Base-by-base conservation (phyloP, 2,329 filamentous ascomycete species). In the Aschersonia sp. region DNA sequence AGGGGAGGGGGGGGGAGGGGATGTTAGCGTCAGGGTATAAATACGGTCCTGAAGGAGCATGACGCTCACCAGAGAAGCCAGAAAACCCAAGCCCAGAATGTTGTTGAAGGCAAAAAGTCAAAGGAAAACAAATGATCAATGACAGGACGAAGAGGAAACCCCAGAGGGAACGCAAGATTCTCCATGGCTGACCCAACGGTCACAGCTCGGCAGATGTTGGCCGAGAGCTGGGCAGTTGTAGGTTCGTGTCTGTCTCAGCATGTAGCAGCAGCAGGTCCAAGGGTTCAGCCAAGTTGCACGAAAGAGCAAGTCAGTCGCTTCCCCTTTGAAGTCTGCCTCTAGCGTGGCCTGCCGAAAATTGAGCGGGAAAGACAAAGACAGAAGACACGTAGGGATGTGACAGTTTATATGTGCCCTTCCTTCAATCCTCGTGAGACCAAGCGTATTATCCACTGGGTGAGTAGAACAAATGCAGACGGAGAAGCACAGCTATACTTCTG, bases 51-150 rank as follows among this genome's bases (percentile, higher is more conserved):
- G 30, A 37, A 30, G 29, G 7, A 37, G 14, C 2, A 41, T 9
- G 11, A n/a, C 42, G 58, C 69, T 65, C 67, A 76, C 73, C 72
- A 76, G 37, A 75, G 56, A 32, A 63, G 50, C 53, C 60, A 60
- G 50, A 71, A 71, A 5, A 63, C 54, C 50, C 59, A 67, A 49
- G 63, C 58, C 72, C 73, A 76, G 52, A 75, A 74, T 4, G 54
- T 63, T 14, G 68, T 61, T 29, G 71, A 71, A 48, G 64, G 58
- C 54, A 65, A 57, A 49, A 73, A 66, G 47, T 60, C 59, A 48
- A 56, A 50, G 5, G 57, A 59, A 30, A 54, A 44, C 10, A 53
- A 50, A 22, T 53, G 46, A 9, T 8, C 46, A 30, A 48, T 37
- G 35, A 12, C 12, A 12, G 35, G 35, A 22, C 22, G 35, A 5